Conservation (phyloP, 1,139 yeast species). For the Yamadazyma trypodendri region DNA sequence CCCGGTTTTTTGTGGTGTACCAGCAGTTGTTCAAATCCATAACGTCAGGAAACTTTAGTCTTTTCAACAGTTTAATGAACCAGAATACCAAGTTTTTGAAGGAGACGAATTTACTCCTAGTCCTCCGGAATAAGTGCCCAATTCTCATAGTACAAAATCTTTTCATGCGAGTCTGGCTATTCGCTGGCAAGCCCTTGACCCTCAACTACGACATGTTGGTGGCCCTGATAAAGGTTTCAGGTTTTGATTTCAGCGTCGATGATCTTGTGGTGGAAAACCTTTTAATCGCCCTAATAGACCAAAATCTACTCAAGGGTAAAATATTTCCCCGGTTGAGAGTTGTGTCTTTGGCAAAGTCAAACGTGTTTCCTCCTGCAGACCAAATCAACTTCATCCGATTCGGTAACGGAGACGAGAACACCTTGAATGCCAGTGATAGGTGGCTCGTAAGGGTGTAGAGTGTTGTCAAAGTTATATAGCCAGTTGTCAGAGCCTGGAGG, state of each 20-base stretch:
- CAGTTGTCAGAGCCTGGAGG: too few relatives aligned
- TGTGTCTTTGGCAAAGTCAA: slow-evolving; percentile 49
- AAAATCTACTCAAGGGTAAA: slow-evolving; percentile 53
- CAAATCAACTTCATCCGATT: slow-evolving; percentile 29
- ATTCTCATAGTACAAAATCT: slow-evolving; percentile 49
- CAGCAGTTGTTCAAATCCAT: slow-evolving; percentile 32
- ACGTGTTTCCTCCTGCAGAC: slow-evolving; percentile 48
- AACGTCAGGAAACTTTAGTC: slow-evolving; percentile 39
- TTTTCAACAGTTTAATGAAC: slow-evolving; percentile 29
- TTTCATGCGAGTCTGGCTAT: slow-evolving; percentile 34
- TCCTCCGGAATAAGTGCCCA: slow-evolving; percentile 29
- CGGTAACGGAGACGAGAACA: slow-evolving; percentile 20
- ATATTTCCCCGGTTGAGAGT: slow-evolving; percentile 43
- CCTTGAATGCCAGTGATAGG: slow-evolving; percentile 11
- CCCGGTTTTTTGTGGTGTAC: slow-evolving; percentile 36
- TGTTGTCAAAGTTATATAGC: too few relatives aligned
- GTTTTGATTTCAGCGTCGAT: slow-evolving; percentile 20
- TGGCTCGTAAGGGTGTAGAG: slow-evolving; percentile 14
- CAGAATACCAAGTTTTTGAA: slow-evolving; percentile 36
- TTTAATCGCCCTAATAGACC: slow-evolving; percentile 50
- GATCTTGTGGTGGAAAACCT: slow-evolving; percentile 46
- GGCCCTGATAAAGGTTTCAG: slow-evolving; percentile 19
- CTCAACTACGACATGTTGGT: slow-evolving; percentile 30
- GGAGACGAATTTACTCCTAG: slow-evolving; percentile 30
- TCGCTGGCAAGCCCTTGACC: slow-evolving; percentile 24